Conservation (phyloP, 2,329 filamentous ascomycete species). For the Claviceps cyperi region DNA sequence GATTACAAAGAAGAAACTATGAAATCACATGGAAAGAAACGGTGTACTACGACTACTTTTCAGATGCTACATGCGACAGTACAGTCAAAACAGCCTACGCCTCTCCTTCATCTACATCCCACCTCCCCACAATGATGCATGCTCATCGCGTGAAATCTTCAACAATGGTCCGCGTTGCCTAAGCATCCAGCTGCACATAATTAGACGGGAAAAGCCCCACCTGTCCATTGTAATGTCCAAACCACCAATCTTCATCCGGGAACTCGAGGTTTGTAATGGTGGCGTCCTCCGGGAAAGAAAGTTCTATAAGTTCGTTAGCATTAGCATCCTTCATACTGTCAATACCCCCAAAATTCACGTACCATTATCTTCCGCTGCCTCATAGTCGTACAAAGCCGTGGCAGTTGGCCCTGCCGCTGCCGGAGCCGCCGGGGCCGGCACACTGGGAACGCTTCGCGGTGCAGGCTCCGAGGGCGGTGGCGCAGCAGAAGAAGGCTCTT, state of each 20-base stretch:
- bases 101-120: no score
- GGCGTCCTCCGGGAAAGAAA: slow-evolving; percentile 80
- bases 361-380: slow-evolving; percentile 90
- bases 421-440: slow-evolving; percentile 22
- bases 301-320: slow-evolving; percentile 24
- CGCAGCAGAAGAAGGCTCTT: slow-evolving; percentile 30
- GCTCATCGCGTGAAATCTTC: background rate
- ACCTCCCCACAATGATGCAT: background rate
- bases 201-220: slow-evolving; percentile 73
- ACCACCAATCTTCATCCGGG: slow-evolving; percentile 98
- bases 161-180: background rate
- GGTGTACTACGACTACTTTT: no score
- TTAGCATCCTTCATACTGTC: background rate
- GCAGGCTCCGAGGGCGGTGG: slow-evolving; percentile 21
- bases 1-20: no score
- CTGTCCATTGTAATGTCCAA: slow-evolving; percentile 67
- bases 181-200: slow-evolving; percentile 45
- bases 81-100: no score
- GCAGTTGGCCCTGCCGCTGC: slow-evolving; percentile 47
- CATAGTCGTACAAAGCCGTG: slow-evolving; percentile 85
- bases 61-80: no score
- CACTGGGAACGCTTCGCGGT: slow-evolving; percentile 13
- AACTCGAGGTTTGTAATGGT: slow-evolving; percentile 78
- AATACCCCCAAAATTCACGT: slow-evolving; percentile 11
- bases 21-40: no score